Evolutionary conservation across 106 monocot species (phyloP).

Genomic region (Cymbidium sinense): DNA sequence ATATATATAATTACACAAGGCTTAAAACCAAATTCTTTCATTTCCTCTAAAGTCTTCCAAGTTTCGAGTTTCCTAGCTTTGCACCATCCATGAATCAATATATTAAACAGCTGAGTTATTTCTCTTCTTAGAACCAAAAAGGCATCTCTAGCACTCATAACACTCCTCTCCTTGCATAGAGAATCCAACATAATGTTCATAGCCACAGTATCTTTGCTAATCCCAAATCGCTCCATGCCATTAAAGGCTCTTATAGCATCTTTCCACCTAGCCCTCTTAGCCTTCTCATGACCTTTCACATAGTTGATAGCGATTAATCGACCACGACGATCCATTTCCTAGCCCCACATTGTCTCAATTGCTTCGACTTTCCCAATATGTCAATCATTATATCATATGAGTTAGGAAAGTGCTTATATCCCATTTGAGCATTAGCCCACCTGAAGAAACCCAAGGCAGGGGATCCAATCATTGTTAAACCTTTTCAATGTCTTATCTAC

Average conservation of each 20-base stretch:
- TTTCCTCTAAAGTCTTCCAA: too few relatives aligned
- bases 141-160: too few relatives aligned
- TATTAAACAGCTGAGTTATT: too few relatives aligned
- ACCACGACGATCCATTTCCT: conserved; percentile 48
- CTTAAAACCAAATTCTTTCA: too few relatives aligned
- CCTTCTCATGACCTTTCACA: conserved; percentile 79
- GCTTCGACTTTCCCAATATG: conserved; percentile 73
- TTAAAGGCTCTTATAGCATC: conserved; percentile 55
- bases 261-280: conserved; percentile 66
- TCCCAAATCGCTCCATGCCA: conserved; percentile 56
- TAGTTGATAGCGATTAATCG: conserved; percentile 54
- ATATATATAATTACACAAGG: too few relatives aligned
- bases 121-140: too few relatives aligned
- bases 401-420: conserved; percentile 41
- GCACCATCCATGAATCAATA: too few relatives aligned
- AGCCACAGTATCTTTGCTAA: conserved; percentile 49
- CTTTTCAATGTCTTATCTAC: conserved; percentile 49
- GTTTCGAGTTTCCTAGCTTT: too few relatives aligned
- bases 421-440: conserved; percentile 40
- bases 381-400: conserved; percentile 81
- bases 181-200: too few relatives aligned
- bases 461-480: conserved; percentile 68
- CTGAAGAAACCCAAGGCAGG: conserved; percentile 87
- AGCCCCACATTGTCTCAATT: conserved; percentile 75
- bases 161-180: too few relatives aligned